Conservation (phyloP, 352 stramenopile species). For the Phytopythium cucurbitacearum region DNA sequence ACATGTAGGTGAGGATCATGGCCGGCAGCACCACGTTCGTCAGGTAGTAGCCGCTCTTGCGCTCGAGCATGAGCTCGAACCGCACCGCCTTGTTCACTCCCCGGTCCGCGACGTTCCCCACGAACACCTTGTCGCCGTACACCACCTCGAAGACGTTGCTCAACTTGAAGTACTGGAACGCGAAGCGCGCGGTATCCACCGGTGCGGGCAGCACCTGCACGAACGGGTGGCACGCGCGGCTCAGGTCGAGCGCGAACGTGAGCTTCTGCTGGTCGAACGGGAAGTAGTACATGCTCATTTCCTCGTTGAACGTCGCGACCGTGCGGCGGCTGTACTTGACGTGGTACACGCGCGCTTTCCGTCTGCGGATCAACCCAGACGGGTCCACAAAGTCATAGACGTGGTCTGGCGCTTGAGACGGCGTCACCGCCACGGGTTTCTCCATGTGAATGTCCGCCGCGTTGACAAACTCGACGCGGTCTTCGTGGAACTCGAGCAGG, state of each 20-base stretch:
- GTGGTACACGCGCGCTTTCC: slow-evolving; percentile 25
- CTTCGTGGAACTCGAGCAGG: slow-evolving; percentile 31
- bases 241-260: slow-evolving; percentile 37
- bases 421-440: slow-evolving; percentile 14
- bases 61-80: slow-evolving; percentile 60
- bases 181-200: slow-evolving; percentile 35
- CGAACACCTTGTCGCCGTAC: slow-evolving; percentile 45
- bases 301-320: slow-evolving; percentile 41
- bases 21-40: slow-evolving; percentile 46
- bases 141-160: slow-evolving; percentile 56
- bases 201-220: slow-evolving; percentile 25
- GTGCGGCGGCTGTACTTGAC: slow-evolving; percentile 35
- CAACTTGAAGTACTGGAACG: slow-evolving; percentile 43
- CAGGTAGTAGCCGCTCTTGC: slow-evolving; percentile 46
- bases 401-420: slow-evolving; percentile 17
- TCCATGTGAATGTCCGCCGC: slow-evolving; percentile 25
- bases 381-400: slow-evolving; percentile 24
- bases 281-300: slow-evolving; percentile 55
- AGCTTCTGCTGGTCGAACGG: slow-evolving; percentile 62
- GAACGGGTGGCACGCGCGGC: slow-evolving; percentile 18
- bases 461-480: slow-evolving; percentile 34
- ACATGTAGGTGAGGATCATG: slow-evolving; percentile 47
- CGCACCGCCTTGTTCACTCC: slow-evolving; percentile 33
- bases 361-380: slow-evolving; percentile 12
- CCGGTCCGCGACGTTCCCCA: slow-evolving; percentile 29